Evolutionary conservation across 441 rosid species (phyloP).

Genomic region (Brassica balearica): DNA sequence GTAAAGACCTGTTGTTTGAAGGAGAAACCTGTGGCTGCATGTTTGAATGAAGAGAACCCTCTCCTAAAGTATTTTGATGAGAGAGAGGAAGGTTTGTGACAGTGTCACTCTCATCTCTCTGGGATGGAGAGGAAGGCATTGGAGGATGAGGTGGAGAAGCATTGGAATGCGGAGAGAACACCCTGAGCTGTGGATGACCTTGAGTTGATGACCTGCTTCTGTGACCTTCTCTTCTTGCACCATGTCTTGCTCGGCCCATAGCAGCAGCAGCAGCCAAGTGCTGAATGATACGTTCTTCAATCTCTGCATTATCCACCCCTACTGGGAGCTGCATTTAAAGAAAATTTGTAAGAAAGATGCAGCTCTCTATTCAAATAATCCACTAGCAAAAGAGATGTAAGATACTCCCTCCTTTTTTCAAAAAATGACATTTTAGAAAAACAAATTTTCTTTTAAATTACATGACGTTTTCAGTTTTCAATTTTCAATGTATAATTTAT

Average conservation of each 20-base stretch:
- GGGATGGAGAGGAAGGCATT: slow-evolving; percentile 60
- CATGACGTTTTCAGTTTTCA: too few relatives aligned
- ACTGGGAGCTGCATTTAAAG: slow-evolving; percentile 66
- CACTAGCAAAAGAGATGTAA: slow-evolving; percentile 15
- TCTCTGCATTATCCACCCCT: slow-evolving; percentile 83
- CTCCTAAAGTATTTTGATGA: slow-evolving; percentile 47
- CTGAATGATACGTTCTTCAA: slow-evolving; percentile 94
- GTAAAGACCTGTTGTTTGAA: slow-evolving; percentile 59
- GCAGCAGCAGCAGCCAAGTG: slow-evolving; percentile 97
- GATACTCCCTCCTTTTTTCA: too few relatives aligned
- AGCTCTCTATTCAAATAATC: slow-evolving; percentile 2
- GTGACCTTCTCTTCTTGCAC: slow-evolving; percentile 82
- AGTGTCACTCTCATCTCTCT: slow-evolving; percentile 61
- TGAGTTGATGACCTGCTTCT: slow-evolving; percentile 76
- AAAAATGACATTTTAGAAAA: too few relatives aligned
- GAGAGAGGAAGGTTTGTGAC: slow-evolving; percentile 53
- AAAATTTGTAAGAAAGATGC: slow-evolving; percentile 22
- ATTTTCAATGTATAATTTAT: too few relatives aligned
- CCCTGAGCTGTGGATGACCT: slow-evolving; percentile 76
- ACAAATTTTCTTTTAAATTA: too few relatives aligned
- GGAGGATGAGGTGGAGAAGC: slow-evolving; percentile 54
- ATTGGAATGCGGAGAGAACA: slow-evolving; percentile 67
- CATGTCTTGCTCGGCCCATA: slow-evolving; percentile 85
- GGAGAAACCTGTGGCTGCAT: slow-evolving; percentile 50
- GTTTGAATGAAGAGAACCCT: slow-evolving; percentile 53